A percentile compares a stretch with the other conserved stretches of the same genome.
phyloP scores from a whole-genome alignment of 441 rosid genomes.

The Raphanus hybrid region DNA sequence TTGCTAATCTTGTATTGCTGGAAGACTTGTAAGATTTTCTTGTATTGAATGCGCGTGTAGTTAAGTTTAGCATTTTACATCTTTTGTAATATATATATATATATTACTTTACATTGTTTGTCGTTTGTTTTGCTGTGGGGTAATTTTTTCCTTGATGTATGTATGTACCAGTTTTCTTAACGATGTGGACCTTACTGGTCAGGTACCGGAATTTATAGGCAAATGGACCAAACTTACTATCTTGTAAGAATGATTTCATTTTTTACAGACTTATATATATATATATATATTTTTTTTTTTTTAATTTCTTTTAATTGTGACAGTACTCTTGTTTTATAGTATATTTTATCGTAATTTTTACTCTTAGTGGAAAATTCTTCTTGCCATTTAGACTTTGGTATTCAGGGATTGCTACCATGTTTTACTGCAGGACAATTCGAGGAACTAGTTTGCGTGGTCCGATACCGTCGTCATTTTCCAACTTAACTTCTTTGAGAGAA shows the following conservation, averaged over 20 bases:
- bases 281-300: no score
- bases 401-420: conserved; percentile 4
- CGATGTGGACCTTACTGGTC: not conserved
- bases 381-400: not conserved
- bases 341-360: not conserved
- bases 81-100: no score
- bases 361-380: not conserved
- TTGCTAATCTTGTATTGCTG: conserved; percentile 51
- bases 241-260: not conserved
- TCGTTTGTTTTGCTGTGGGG: not conserved
- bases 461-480: not conserved
- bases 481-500: not conserved
- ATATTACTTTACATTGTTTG: not conserved
- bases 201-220: not conserved
- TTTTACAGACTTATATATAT: not conserved
- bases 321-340: not conserved
- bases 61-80: not conserved
- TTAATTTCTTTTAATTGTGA: not conserved
- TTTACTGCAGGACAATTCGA: conserved; percentile 40
- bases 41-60: not conserved
- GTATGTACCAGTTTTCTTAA: not conserved
- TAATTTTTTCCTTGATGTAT: not conserved
- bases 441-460: conserved; percentile 2
- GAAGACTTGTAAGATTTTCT: conserved; percentile 44
- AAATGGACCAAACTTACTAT: conserved; percentile 3